A percentile compares a stretch with the other conserved stretches of the same genome.
Conservation (phyloP, 225 moss, liverwort and hornwort species). For the Bryoerythrophyllum caledonicum region DNA sequence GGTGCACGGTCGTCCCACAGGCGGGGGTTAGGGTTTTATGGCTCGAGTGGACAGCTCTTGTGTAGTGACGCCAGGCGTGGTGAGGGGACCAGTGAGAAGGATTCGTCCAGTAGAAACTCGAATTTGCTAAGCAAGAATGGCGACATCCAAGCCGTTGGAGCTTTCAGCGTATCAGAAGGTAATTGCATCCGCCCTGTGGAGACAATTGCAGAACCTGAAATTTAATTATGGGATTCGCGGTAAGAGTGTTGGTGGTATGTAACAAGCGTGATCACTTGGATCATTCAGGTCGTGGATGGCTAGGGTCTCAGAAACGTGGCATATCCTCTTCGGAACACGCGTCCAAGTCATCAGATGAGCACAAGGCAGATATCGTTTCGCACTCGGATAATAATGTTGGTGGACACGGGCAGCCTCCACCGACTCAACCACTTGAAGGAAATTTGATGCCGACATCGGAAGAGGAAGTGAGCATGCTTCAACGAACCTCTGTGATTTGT, state of each 20-base stretch:
- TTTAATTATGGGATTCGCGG: background rate
- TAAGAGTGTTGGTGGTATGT: slow-evolving; percentile 6
- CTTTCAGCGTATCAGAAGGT: slow-evolving; percentile 19
- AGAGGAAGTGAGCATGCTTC: slow-evolving; percentile 47
- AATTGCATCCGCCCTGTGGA: background rate
- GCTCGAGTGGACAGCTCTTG: slow-evolving; percentile 8
- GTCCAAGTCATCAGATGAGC: slow-evolving; percentile 15
- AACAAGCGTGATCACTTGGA: slow-evolving; percentile 3
- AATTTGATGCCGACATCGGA: slow-evolving; percentile 37
- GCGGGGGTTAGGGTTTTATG: slow-evolving; percentile 30
- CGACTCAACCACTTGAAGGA: slow-evolving; percentile 38
- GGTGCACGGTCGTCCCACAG: slow-evolving; percentile 18
- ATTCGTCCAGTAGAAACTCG: background rate
- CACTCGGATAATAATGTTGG: slow-evolving; percentile 25
- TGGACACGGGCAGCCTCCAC: slow-evolving; percentile 33
- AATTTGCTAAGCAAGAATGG: slow-evolving; percentile 21
- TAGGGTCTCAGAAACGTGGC: slow-evolving; percentile 50
- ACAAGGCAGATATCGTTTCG: slow-evolving; percentile 25
- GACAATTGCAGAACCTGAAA: background rate
- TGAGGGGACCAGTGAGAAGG: slow-evolving; percentile 3
- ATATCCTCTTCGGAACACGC: slow-evolving; percentile 20
- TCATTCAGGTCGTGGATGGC: slow-evolving; percentile 28
- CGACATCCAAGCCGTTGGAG: background rate
- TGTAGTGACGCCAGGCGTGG: background rate
- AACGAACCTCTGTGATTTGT: background rate